Evolutionary conservation across 2,329 filamentous ascomycete genomes (phyloP), one percentile per base, ranked within the genome.

Genomic region (Penicillium freii): DNA sequence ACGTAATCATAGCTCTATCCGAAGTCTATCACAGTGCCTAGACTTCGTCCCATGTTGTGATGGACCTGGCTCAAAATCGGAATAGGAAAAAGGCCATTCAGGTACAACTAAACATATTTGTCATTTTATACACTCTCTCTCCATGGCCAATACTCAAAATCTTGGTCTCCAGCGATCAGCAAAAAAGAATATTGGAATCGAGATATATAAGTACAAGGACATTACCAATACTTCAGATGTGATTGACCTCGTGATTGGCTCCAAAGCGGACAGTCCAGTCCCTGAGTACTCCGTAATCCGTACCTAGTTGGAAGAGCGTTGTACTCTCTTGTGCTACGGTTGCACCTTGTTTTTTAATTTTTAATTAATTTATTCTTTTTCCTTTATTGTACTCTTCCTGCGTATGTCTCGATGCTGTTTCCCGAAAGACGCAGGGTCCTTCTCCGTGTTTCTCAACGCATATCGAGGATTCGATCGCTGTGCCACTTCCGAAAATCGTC

Each of bases 401-500:
- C 46, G 48, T 51, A 39, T 29, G 23, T 45, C 45, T 54, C 44
- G 21, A 57, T n/a, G n/a, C 42, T 49, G 51, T 56, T 58, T 34
- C 46, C 52, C 53, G 52, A 53, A 56, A 40, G 54, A 61, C 59
- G 63, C 59, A 65, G 63, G 63, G 58, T 63, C 59, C 42, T 56
- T 51, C 25, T 60, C 61, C 54, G 51, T 61, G 45, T 61, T 54
- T 27, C 57, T 62, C 62, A 60, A 54, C 57, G 55, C 56, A 60
- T 58, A 55, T 49, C 44, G 55, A 54, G 54, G 42, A 54, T 50
- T 57, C 63, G 58, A 63, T 65, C 62, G 57, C 48, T 54, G 64
- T 66, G 27, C 39, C 42, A 66, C 62, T 54, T 61, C 60, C 59
- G 63, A 61, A 63, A 59, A 59, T 63, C 62, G 34, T n/a, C 17